Evolutionary conservation across 2,329 filamentous ascomycete species (phyloP).

Genomic region (Colletotrichum sp.): DNA sequence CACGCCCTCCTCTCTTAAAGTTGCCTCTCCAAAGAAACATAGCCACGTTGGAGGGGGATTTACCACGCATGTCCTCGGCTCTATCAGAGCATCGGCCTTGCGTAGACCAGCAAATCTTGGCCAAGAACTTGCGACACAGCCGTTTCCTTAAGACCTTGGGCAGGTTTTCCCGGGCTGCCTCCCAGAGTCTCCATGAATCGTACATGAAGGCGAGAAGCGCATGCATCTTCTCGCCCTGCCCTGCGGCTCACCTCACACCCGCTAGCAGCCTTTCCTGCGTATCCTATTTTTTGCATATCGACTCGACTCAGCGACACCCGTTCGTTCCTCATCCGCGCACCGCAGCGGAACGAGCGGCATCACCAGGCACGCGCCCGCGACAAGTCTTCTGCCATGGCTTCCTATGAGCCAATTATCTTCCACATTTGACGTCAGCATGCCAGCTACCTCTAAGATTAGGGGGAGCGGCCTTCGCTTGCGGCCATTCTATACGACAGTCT

Average conservation of each 20-base stretch:
- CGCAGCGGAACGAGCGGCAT: conserved; percentile 10
- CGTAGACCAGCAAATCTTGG: background rate
- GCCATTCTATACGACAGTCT: conserved; percentile 54
- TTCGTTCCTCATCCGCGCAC: conserved; percentile 3
- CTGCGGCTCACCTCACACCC: conserved; percentile 8
- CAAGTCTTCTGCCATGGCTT: conserved; percentile 16
- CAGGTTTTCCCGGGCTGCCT: conserved; percentile 22
- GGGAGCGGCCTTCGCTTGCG: conserved; percentile 47
- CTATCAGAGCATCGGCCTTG: conserved; percentile 1
- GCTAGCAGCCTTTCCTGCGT: background rate
- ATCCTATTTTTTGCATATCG: background rate
- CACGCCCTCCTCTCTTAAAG: conserved; percentile 7
- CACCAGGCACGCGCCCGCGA: conserved; percentile 10
- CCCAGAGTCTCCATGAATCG: conserved; percentile 11
- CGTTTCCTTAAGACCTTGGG: background rate
- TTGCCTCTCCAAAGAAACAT: background rate
- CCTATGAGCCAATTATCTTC: conserved; percentile 17
- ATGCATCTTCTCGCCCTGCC: background rate
- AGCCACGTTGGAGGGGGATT: conserved; percentile 6
- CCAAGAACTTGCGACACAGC: conserved; percentile 18
- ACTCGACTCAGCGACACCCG: background rate
- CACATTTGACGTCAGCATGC: conserved; percentile 28
- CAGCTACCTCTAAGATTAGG: conserved; percentile 27
- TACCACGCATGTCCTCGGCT: conserved; percentile 1
- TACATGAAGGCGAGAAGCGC: conserved; percentile 18